A percentile compares a stretch with the other conserved stretches of the same genome.
Conservation (phyloP, 371 early-diverging fungal species). For the Mortierella sp. region DNA sequence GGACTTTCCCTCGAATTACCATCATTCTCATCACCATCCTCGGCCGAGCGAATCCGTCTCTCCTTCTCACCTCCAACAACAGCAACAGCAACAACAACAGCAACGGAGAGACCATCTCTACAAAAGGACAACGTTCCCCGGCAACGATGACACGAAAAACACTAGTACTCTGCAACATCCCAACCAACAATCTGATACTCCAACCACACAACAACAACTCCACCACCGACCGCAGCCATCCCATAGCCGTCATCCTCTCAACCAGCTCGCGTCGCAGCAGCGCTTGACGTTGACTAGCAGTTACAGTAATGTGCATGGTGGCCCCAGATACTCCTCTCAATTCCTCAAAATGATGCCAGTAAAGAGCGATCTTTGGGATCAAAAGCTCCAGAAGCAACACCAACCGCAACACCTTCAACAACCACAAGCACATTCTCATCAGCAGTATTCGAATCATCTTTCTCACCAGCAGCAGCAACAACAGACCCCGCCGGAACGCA, state of each 20-base stretch:
- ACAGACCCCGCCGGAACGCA: background rate
- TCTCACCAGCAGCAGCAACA: background rate
- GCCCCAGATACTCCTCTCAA: background rate
- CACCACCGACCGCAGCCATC: slow-evolving; percentile 15
- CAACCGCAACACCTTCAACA: background rate
- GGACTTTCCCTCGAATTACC: background rate
- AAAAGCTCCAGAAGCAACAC: background rate
- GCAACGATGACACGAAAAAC: background rate
- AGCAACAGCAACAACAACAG: slow-evolving; percentile 10
- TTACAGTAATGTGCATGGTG: background rate
- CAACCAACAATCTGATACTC: background rate
- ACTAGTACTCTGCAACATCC: background rate
- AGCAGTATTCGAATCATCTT: background rate
- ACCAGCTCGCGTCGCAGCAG: slow-evolving; percentile 13
- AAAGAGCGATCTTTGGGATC: background rate
- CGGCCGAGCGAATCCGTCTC: background rate
- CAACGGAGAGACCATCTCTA: slow-evolving; percentile 6
- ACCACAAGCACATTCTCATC: background rate
- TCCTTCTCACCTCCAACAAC: background rate
- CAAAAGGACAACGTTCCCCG: background rate
- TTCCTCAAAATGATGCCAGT: background rate
- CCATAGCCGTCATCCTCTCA: slow-evolving; percentile 30
- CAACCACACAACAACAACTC: slow-evolving; percentile 7
- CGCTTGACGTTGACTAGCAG: background rate
- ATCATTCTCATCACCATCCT: background rate